A percentile compares a stretch with the other conserved stretches of the same genome.
These are phyloP conservation scores for Calycina herbarum DNA, from an alignment of 2,329 filamentous ascomycete genomes.

Conservation along the genomic window DNA sequence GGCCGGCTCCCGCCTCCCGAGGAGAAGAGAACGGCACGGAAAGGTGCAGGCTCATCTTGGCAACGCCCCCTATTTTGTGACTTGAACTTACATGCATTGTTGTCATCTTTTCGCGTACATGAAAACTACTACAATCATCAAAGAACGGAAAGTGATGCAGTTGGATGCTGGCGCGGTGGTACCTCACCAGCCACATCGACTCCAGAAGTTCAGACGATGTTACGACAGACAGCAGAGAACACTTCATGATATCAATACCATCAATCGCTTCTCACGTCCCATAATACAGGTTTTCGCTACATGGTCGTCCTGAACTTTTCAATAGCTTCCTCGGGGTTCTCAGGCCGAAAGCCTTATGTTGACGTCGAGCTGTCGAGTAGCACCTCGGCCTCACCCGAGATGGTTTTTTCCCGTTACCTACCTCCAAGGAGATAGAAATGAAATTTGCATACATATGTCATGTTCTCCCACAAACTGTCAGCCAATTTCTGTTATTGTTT, in stretches of 20 bases:
- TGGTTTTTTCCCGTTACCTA: background rate
- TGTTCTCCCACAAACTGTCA: background rate
- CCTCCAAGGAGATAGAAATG: background rate
- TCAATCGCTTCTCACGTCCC: constrained; percentile 9
- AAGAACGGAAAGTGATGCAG: background rate
- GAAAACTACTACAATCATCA: background rate
- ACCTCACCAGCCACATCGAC: background rate
- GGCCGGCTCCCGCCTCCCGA: constrained; percentile 10
- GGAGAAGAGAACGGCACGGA: background rate
- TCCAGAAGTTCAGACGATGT: background rate
- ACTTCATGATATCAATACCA: constrained; percentile 1
- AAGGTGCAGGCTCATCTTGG: background rate
- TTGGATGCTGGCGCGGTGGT: too few species aligned
- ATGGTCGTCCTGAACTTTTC: background rate
- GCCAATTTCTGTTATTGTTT: background rate
- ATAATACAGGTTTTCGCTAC: background rate
- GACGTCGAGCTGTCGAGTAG: constrained; percentile 8
- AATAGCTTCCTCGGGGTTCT: background rate
- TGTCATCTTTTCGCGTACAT: background rate
- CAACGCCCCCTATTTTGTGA: background rate
- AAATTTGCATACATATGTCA: background rate
- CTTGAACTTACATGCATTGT: background rate
- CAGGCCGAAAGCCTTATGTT: constrained; percentile 3
- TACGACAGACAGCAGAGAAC: background rate
- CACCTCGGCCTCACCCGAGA: constrained; percentile 5